Percentiles rank a stretch among this genome's conserved stretches.
Conservation (phyloP, 2,329 filamentous ascomycete genomes). For the Aspergillus sp. region DNA sequence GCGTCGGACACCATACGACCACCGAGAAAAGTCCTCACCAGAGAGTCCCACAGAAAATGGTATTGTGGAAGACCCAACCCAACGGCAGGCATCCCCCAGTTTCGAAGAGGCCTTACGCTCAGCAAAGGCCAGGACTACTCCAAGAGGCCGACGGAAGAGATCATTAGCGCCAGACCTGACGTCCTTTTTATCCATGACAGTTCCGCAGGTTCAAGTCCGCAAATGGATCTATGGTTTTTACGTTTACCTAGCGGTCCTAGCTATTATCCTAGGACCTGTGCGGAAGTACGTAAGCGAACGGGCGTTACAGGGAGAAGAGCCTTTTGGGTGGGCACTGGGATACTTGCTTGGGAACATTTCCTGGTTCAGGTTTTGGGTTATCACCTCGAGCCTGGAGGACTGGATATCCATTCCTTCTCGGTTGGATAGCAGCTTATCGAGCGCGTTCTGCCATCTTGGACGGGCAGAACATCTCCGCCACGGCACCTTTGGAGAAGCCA, state of each 20-base stretch:
- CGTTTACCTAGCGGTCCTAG: constrained; percentile 67
- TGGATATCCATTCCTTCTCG: constrained; percentile 72
- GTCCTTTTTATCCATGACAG: constrained; percentile 77
- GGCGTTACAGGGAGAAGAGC: constrained; percentile 72
- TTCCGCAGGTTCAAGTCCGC: constrained; percentile 69
- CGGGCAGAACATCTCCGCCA: constrained; percentile 67
- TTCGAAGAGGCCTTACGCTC: constrained; percentile 32
- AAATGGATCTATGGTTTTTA: constrained; percentile 84
- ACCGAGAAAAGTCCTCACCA: constrained; percentile 14
- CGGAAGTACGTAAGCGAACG: constrained; percentile 66
- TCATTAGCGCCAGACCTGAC: constrained; percentile 64
- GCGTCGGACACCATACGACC: constrained; percentile 30
- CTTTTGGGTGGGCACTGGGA: constrained; percentile 87
- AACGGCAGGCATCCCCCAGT: constrained; percentile 56
- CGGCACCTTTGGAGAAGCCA: constrained; percentile 69
- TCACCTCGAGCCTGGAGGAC: constrained; percentile 65
- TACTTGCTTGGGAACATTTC: constrained; percentile 82
- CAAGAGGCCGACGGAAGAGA: constrained; percentile 66
- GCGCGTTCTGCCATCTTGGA: constrained; percentile 51
- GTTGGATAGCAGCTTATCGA: constrained; percentile 29
- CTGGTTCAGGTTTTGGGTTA: constrained; percentile 69
- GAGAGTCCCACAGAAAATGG: constrained; percentile 25
- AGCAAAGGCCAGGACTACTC: constrained; percentile 48
- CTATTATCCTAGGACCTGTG: constrained; percentile 69
- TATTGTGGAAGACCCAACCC: constrained; percentile 22